Evolutionary conservation across 805 yeast genomes (phyloP), one percentile per base, ranked within the genome.

Genomic region (Candida ortonii): DNA sequence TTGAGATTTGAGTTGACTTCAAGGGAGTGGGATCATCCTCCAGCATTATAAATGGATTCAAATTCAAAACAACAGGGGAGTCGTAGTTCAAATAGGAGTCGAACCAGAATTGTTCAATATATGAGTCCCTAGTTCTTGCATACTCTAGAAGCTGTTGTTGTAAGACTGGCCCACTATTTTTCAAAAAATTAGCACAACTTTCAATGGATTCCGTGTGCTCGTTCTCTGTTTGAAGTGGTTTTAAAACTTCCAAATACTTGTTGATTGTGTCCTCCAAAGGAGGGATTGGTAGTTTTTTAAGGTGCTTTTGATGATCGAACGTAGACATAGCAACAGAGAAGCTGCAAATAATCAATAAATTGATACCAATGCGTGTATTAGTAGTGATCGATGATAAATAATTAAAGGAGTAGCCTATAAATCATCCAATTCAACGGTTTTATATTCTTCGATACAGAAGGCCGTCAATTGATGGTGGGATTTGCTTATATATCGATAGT

Each of bases 91-190:
- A 68, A 58, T 88, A 88, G 1, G 95, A 78, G 55, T 88, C 96
- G 59, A 76, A 88, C 96, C 96, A 88, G 58, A 88, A 88, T 59
- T 88, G 95, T 61, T 88, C 96, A 44, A 88, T 88, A 57, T 84
- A 88, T 2, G 94, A 81, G 31, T 84, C 78, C 43, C 86, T 65
- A 11, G 79, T 64, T 32, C 73, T 68, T 5, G 82, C 62, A 52
- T 82, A 85, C 31, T 70, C 71, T 12, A 79, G 65, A 33, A 88
- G 68, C 47, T 76, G 78, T 17, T 70, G 62, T 53, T 88, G 94
- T 33, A 76, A 71, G 36, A 65, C 66, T 34, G 76, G 76, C 14
- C 70, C 87, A 57, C 61, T 69, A 52, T 71, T 61, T 36, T 70
- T 63, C 38, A 84, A 55, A 59, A 83, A 79, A 44, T 64, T 50